These are phyloP conservation scores for Elsinoe batatas DNA, from an alignment of 2,329 filamentous ascomycete species.

Conservation along the genomic window DNA sequence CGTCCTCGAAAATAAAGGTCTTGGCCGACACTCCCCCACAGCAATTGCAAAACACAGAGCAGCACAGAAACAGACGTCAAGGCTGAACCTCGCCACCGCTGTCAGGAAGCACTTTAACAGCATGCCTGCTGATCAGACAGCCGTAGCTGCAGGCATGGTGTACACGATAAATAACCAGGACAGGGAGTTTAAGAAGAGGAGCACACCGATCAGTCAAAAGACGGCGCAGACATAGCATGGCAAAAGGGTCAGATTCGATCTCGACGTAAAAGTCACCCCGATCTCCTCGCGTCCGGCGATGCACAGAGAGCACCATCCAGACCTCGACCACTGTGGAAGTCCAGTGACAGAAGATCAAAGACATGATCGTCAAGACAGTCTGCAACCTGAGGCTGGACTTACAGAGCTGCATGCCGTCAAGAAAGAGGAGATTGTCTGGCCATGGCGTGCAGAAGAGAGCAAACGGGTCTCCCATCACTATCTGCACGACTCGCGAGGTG, in stretches of 20 bases:
- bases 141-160: constrained; percentile 69
- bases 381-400: no score
- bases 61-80: constrained; percentile 41
- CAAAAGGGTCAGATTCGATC: neutral
- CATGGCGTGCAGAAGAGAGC: no score
- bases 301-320: neutral
- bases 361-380: no score
- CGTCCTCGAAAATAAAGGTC: constrained; percentile 40
- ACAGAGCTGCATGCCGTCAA: no score
- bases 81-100: constrained; percentile 59
- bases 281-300: neutral
- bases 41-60: constrained; percentile 32
- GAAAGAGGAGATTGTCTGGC: no score
- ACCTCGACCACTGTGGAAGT: no score
- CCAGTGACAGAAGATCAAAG: no score
- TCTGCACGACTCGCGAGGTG: no score
- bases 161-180: constrained; percentile 58
- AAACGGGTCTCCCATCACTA: no score
- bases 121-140: constrained; percentile 67
- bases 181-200: constrained; percentile 21
- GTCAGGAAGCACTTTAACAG: constrained; percentile 79
- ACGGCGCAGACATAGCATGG: neutral
- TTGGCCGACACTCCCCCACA: constrained; percentile 59
- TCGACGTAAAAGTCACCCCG: neutral
- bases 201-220: neutral